Base-by-base conservation (phyloP, 441 rosid species). In the Gossypium lobatum region DNA sequence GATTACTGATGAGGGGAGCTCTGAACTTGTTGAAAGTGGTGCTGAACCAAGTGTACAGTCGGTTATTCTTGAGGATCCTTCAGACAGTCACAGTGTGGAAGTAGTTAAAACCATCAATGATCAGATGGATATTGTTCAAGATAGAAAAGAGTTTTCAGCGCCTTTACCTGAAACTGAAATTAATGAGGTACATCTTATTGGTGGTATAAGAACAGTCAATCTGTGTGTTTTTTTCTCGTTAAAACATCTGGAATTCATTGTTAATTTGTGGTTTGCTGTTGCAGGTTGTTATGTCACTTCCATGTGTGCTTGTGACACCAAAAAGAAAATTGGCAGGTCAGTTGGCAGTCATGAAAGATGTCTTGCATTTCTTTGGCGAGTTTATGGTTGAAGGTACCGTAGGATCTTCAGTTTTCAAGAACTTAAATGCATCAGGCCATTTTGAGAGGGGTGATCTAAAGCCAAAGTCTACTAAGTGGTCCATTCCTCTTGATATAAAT, bases 311-410 rank as follows among this genome's bases (percentile, higher is more conserved):
- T 78, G 92, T 96, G 75, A 91, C 96, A 58, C 94, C 98, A 63
- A 96, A 92, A 83, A 91, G 97, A 85, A 96, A 93, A 84, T 75
- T 96, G 80, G 98, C 97, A 37, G 99, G 99, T 76, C 87, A 79
- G 62, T 83, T 96, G 84, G 91, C 97, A 72, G 88, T 96, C 77
- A 86, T 88, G 97, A 92, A 89, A 81, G 86, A 83, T 59, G 89
- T 88, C 72, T 79, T 96, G 91, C 97, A 89, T 88, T 93, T 93
- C 81, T 96, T 86, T 85, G 97, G 97, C 72, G 97, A 96, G 75
- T 88, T 87, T 82, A 80, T 92, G 88, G 95, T 93, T 73, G 97
- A 96, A 85, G 99, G 98, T 61, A 91, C 97, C 50, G 96, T 94
- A 76, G 98, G 97, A 52, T 88, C 96, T 75, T 87, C 97, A 76